Conservation (phyloP, 1,284 basidiomycete genomes). For the Marasmius tenuissimus region DNA sequence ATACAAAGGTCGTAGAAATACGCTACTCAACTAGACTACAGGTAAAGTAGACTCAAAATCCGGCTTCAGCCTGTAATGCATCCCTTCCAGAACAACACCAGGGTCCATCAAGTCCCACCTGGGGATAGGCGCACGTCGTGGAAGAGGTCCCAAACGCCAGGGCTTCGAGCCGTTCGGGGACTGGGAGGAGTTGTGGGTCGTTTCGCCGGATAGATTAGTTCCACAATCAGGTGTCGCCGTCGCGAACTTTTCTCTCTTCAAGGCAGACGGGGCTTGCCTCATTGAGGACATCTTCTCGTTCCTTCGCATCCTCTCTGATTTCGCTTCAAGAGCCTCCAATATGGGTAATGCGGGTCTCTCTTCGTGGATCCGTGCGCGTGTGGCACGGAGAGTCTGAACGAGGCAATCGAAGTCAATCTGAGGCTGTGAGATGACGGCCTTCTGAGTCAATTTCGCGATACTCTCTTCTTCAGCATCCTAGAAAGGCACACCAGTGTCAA, state of each 20-base stretch:
- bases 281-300: not conserved
- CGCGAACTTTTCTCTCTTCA: not conserved
- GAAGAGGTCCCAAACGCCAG: constrained; percentile 3
- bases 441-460: not conserved
- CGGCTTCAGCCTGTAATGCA: constrained; percentile 5
- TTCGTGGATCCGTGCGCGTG: not conserved
- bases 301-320: not conserved
- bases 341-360: not conserved
- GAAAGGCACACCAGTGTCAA: not conserved
- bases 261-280: not conserved
- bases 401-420: not conserved
- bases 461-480: not conserved
- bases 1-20: no score
- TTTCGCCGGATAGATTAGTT: not conserved
- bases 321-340: not conserved
- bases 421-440: not conserved
- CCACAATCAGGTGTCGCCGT: not conserved
- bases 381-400: not conserved
- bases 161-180: not conserved
- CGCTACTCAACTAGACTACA: not conserved
- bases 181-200: not conserved
- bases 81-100: constrained; percentile 9
- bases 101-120: constrained; percentile 10
- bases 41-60: not conserved
- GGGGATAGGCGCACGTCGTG: constrained; percentile 7